Percentiles rank a stretch among this genome's conserved stretches.
These are phyloP conservation scores for Kodamaea fukazawae DNA, from an alignment of 805 yeast genomes.

Conservation along the genomic window DNA sequence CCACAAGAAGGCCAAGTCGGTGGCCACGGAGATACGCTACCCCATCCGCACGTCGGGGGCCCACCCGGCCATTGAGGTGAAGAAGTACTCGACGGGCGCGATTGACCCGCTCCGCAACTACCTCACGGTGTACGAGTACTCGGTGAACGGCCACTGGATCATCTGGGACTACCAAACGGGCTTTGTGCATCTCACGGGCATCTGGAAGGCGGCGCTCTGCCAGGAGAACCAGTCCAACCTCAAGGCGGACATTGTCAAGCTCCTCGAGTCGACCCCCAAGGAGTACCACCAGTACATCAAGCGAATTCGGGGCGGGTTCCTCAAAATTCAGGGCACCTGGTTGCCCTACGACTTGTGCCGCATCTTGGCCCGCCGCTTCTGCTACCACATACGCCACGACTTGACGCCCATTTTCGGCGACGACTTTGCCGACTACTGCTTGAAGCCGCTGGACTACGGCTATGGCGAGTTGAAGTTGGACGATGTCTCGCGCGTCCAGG, in stretches of 20 bases:
- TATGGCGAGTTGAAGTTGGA: slow-evolving; percentile 60
- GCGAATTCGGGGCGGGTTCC: slow-evolving; percentile 85
- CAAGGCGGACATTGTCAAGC: slow-evolving; percentile 77
- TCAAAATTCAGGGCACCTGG: slow-evolving; percentile 96
- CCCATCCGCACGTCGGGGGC: slow-evolving; percentile 10
- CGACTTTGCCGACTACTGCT: slow-evolving; percentile 59
- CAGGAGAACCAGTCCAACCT: slow-evolving; percentile 10
- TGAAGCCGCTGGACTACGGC: slow-evolving; percentile 57
- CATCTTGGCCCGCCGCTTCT: slow-evolving; percentile 66
- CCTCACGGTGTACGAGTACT: slow-evolving; percentile 70
- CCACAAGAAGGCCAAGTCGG: slow-evolving; percentile 7
- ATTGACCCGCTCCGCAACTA: slow-evolving; percentile 64
- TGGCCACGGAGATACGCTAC: slow-evolving; percentile 11
- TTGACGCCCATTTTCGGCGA: slow-evolving; percentile 79
- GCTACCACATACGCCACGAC: slow-evolving; percentile 72
- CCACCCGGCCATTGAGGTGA: slow-evolving; percentile 17
- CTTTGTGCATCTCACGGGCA: slow-evolving; percentile 81
- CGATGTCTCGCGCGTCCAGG: slow-evolving; percentile 14
- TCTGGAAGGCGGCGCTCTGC: slow-evolving; percentile 62
- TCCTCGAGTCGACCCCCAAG: slow-evolving; percentile 60
- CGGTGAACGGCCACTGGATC: slow-evolving; percentile 66
- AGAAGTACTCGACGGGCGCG: slow-evolving; percentile 65
- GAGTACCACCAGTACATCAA: slow-evolving; percentile 59
- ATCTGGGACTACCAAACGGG: slow-evolving; percentile 88
- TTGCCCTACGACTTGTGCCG: slow-evolving; percentile 68